Conservation (phyloP, 2,329 filamentous ascomycete species). For the Clarireedia paspali region DNA sequence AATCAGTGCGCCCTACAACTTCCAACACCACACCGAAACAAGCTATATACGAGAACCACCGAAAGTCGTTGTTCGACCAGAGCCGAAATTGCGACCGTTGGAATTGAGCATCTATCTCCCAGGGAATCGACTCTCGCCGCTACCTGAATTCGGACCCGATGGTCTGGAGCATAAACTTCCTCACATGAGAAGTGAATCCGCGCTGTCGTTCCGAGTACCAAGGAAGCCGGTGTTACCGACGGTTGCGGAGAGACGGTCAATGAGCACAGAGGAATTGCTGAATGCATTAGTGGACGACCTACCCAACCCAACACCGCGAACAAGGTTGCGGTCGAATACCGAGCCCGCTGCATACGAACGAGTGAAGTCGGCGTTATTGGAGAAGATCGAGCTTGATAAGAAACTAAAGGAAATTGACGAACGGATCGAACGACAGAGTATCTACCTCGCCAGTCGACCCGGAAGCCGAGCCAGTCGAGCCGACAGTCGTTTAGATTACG, state of each 20-base stretch:
- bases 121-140: conserved; percentile 44
- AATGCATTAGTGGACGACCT: conserved; percentile 20
- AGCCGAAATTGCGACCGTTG: conserved; percentile 41
- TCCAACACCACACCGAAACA: conserved; percentile 6
- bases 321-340: conserved; percentile 24
- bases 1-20: conserved; percentile 9
- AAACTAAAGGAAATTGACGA: conserved; percentile 53
- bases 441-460: conserved; percentile 34
- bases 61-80: conserved; percentile 34
- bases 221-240: conserved; percentile 26
- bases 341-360: conserved; percentile 26
- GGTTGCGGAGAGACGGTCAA: conserved; percentile 19
- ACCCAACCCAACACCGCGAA: conserved; percentile 20
- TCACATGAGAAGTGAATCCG: conserved; percentile 25
- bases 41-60: conserved; percentile 4
- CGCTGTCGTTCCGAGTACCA: conserved; percentile 24
- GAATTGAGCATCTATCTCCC: conserved; percentile 47
- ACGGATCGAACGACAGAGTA: conserved; percentile 47
- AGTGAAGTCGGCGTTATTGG: conserved; percentile 27
- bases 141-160: conserved; percentile 41
- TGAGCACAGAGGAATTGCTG: conserved; percentile 22
- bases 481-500: conserved; percentile 16
- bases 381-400: conserved; percentile 46
- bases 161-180: conserved; percentile 16
- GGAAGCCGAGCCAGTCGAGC: conserved; percentile 22